A percentile compares a stretch with the other conserved stretches of the same genome.
phyloP scores from a whole-genome alignment of 75 land plant genomes.

The Pseudotsuga menziesii region DNA sequence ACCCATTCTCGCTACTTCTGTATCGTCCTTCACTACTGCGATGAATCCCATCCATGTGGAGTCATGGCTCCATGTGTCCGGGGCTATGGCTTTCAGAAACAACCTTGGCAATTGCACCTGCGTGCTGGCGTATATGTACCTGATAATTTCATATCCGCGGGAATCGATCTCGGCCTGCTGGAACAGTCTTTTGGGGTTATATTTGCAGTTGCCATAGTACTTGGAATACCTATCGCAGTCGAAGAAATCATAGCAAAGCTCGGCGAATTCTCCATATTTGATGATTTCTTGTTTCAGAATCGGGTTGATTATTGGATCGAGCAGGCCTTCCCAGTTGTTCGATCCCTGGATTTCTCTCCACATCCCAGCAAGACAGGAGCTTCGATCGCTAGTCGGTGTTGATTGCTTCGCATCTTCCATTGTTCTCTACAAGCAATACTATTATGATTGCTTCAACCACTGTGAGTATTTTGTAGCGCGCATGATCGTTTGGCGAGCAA shows the following conservation, averaged over 20 bases:
- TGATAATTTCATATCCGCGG: slow-evolving; percentile 63
- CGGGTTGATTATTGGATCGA: slow-evolving; percentile 56
- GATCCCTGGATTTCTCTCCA: slow-evolving; percentile 72
- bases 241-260: slow-evolving; percentile 69
- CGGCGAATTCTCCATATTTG: slow-evolving; percentile 69
- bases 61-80: slow-evolving; percentile 11
- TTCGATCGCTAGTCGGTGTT: no score
- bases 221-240: slow-evolving; percentile 59
- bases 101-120: slow-evolving; percentile 44
- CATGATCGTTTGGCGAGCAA: background rate
- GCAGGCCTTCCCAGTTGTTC: slow-evolving; percentile 55
- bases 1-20: slow-evolving; percentile 23
- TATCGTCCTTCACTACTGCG: slow-evolving; percentile 37
- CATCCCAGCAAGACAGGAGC: slow-evolving; percentile 1
- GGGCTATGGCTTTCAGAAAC: slow-evolving; percentile 36
- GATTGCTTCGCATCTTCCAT: background rate
- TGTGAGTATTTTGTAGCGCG: background rate
- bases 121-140: slow-evolving; percentile 70
- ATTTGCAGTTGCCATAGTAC: slow-evolving; percentile 57
- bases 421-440: background rate
- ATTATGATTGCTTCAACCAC: background rate
- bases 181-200: slow-evolving; percentile 30
- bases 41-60: slow-evolving; percentile 69
- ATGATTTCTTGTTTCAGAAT: slow-evolving; percentile 55
- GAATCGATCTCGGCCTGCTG: slow-evolving; percentile 29